Percentiles rank a stretch among this genome's conserved stretches.
Conservation (phyloP, 202 grass and related monocot species). For the Carex arenaria region DNA sequence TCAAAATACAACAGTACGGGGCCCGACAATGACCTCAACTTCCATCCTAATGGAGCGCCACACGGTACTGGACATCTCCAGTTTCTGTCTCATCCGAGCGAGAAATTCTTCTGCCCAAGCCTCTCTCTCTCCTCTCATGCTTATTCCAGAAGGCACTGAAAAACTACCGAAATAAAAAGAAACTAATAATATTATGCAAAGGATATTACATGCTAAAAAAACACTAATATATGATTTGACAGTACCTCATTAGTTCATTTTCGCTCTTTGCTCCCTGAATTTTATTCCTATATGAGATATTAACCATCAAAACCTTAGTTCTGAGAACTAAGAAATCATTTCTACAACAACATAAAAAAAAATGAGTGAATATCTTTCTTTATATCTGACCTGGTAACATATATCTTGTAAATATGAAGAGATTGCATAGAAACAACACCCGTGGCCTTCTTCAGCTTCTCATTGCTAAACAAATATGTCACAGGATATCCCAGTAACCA, state of each 20-base stretch:
- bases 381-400: conserved; percentile 41
- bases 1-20: conserved; percentile 21
- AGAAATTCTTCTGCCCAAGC: conserved; percentile 63
- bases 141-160: conserved; percentile 58
- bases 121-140: conserved; percentile 42
- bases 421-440: conserved; percentile 51
- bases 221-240: neutral
- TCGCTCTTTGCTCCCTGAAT: conserved; percentile 34
- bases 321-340: neutral
- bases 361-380: neutral
- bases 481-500: conserved; percentile 94
- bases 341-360: neutral
- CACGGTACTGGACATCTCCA: conserved; percentile 33
- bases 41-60: conserved; percentile 64
- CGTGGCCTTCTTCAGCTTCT: conserved; percentile 35
- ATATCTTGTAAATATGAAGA: conserved; percentile 79
- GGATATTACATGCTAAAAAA: neutral
- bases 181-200: neutral
- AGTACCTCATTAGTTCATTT: conserved; percentile 74
- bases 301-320: neutral
- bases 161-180: conserved; percentile 35
- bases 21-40: conserved; percentile 33
- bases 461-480: conserved; percentile 63
- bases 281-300: conserved; percentile 22
- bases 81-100: conserved; percentile 33